Base-by-base conservation (phyloP, 2,329 filamentous ascomycete genomes). In the Didymella keratinophila region DNA sequence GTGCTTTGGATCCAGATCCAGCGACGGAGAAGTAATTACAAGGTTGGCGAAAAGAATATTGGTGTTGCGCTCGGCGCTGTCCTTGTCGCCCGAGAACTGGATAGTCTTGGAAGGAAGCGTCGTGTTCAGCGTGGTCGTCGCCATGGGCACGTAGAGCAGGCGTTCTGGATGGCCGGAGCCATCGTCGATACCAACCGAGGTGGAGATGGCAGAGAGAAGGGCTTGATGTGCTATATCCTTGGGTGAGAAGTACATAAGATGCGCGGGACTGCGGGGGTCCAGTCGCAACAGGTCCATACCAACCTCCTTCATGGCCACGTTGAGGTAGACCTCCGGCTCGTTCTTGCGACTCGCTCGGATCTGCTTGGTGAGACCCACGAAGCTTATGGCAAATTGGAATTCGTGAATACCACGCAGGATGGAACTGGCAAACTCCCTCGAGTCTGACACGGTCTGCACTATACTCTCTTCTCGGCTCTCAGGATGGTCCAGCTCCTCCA, bases 1-100 rank as follows among this genome's bases (percentile, higher is more conserved):
- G 79, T 98, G 94, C 64, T 92, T 91, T 2, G 95, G 94, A 73
- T 96, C 92, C 32, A 99, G 82, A 75, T 99, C 95, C 49, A 98
- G 82, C 0, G 95, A 97, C 0, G 95, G 95, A 5, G 95, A 99
- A 0, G 95, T 99, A 60, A 98, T 88, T 45, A 99, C 94, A 6
- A 96, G 87, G 76, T 99, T 99, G 39, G 94, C 93, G 73, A 97
- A 97, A 16, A 99, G 82, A 37, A 99, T 95, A 73, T 99, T 99
- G 47, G 92, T 91, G 71, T 99, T 99, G 62, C 92, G 88, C 77
- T 98, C 93, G 65, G 90, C 89, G 36, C 86, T 89, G 65, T 89
- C 89, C 56, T 81, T 80, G 32, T 89, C 85, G 57, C 88, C 85
- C 1, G 88, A 86, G 52, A 93, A 85, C 72, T 94, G 90, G 11